Conservation (phyloP, 768 basidiomycete species). For the Leccinum fibrillosum region DNA sequence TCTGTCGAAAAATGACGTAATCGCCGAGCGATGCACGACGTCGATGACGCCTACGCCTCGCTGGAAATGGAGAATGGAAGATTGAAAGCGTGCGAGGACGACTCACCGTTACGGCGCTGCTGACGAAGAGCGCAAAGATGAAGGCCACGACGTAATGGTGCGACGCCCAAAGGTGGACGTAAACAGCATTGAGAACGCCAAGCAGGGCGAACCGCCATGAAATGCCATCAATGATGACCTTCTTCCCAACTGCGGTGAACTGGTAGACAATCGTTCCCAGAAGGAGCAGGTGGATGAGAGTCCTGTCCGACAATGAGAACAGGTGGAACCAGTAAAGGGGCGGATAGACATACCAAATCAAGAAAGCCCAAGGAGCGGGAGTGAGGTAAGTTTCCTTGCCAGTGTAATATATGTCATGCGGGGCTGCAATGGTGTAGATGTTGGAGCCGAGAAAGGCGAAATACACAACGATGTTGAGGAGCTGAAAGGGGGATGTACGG, state of each 20-base stretch:
- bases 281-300: conserved; percentile 85
- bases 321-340: neutral
- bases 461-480: conserved; percentile 81
- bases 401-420: conserved; percentile 64
- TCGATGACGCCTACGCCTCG: conserved; percentile 2
- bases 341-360: conserved; percentile 64
- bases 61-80: conserved; percentile 16
- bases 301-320: conserved; percentile 43
- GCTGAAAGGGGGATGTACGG: conserved; percentile 31
- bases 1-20: conserved; percentile 2
- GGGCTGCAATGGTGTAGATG: conserved; percentile 79
- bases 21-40: neutral
- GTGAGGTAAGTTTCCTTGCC: conserved; percentile 91
- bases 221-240: conserved; percentile 79
- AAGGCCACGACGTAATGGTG: conserved; percentile 81
- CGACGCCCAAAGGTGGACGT: conserved; percentile 82
- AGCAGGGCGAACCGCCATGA: conserved; percentile 91
- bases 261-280: conserved; percentile 91
- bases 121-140: conserved; percentile 83
- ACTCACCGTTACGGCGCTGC: conserved; percentile 57
- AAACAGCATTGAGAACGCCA: conserved; percentile 82
- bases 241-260: conserved; percentile 76
- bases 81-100: neutral
- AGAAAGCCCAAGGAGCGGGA: conserved; percentile 90
- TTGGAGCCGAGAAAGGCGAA: conserved; percentile 88